Evolutionary conservation across 345 rosid genomes (phyloP).

Genomic region (Raphanus raphanistrum): DNA sequence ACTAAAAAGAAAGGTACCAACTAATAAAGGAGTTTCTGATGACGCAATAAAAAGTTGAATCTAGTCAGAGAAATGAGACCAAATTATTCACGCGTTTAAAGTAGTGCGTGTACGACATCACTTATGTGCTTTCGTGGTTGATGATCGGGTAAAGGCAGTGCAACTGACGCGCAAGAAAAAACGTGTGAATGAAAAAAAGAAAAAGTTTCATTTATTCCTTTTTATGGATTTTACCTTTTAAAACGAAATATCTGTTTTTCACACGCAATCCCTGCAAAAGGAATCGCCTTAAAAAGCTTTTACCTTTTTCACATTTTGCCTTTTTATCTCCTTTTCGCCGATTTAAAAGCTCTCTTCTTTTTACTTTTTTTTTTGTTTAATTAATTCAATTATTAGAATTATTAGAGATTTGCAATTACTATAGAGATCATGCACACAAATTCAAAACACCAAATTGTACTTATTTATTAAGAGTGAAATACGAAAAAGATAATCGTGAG

Average conservation of each 20-base stretch:
- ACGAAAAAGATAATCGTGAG: background rate
- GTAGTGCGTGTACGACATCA: slow-evolving; percentile 24
- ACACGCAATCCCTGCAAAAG: slow-evolving; percentile 45
- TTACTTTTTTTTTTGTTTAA: background rate
- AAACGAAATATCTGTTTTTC: slow-evolving; percentile 31
- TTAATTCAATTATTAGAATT: background rate
- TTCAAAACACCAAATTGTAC: background rate
- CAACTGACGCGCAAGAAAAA: slow-evolving; percentile 3
- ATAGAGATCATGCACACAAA: background rate
- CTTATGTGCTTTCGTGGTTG: background rate
- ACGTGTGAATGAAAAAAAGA: slow-evolving; percentile 5
- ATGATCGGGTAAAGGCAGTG: background rate
- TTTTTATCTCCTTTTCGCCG: slow-evolving; percentile 29
- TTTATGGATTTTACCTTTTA: slow-evolving; percentile 2
- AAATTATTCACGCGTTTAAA: slow-evolving; percentile 14
- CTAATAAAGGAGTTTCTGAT: slow-evolving; percentile 32
- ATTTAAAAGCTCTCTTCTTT: slow-evolving; percentile 19
- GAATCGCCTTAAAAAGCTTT: slow-evolving; percentile 37
- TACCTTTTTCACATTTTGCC: slow-evolving; percentile 24
- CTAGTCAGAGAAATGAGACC: slow-evolving; percentile 33
- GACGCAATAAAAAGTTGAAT: slow-evolving; percentile 35
- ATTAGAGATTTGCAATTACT: background rate
- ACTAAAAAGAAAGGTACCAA: slow-evolving; percentile 8
- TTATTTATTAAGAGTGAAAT: background rate
- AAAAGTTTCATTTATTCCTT: background rate